phyloP scores from a whole-genome alignment of 2,329 filamentous ascomycete genomes.

The Penicillium griseofulvum region DNA sequence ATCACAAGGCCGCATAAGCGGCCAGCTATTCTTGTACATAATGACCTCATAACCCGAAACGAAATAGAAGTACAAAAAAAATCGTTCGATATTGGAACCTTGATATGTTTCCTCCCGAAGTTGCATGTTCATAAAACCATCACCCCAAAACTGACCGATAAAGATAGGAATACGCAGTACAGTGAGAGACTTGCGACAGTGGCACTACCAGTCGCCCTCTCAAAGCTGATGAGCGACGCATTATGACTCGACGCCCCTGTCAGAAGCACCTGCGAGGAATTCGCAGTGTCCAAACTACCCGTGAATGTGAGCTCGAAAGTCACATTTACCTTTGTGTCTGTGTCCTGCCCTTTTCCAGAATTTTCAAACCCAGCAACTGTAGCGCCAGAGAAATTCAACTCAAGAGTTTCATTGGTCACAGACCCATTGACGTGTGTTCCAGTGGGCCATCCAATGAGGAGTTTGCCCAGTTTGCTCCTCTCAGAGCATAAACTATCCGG shows the following conservation, averaged over 20 bases:
- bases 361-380: not conserved
- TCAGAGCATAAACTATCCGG: not conserved
- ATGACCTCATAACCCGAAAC: no score
- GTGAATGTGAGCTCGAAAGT: slow-evolving; percentile 5
- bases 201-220: slow-evolving; percentile 1
- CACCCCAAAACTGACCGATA: not conserved
- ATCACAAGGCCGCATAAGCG: no score
- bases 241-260: slow-evolving; percentile 1
- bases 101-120: not conserved
- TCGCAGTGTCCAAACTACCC: slow-evolving; percentile 1
- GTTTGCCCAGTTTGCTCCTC: not conserved
- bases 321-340: slow-evolving; percentile 3
- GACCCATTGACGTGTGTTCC: slow-evolving; percentile 6
- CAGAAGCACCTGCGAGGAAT: slow-evolving; percentile 9
- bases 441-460: slow-evolving; percentile 2
- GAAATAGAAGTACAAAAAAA: not conserved
- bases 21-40: not conserved
- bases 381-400: slow-evolving; percentile 2
- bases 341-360: not conserved
- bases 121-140: not conserved
- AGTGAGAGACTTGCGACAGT: not conserved
- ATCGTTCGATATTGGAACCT: not conserved
- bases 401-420: slow-evolving; percentile 10
- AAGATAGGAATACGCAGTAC: not conserved
- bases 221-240: slow-evolving; percentile 1